phyloP scores from a whole-genome alignment of 2,329 filamentous ascomycete species.

The Colletotrichum horii region DNA sequence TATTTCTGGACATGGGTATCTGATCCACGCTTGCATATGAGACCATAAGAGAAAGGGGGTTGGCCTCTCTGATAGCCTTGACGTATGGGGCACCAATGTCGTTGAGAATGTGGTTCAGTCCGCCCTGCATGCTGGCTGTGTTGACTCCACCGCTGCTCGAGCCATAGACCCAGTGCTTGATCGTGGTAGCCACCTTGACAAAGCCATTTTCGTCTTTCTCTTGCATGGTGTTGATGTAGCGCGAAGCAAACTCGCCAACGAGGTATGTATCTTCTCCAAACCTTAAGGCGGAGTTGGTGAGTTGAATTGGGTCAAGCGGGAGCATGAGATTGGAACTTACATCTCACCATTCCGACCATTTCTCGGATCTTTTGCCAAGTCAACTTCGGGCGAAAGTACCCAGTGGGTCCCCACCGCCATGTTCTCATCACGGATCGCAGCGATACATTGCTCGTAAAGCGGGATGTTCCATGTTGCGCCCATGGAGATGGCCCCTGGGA shows the following conservation, averaged over 20 bases:
- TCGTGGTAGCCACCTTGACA: constrained; percentile 37
- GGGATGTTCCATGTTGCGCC: constrained; percentile 34
- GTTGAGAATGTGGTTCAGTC: constrained; percentile 39
- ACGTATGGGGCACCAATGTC: constrained; percentile 33
- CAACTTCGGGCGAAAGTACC: constrained; percentile 37
- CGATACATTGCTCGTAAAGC: constrained; percentile 30
- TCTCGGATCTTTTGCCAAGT: constrained; percentile 35
- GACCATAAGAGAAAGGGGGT: constrained; percentile 33
- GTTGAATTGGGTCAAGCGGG: not conserved
- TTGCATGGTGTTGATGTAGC: constrained; percentile 40
- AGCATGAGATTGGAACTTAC: not conserved
- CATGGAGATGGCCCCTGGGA: constrained; percentile 34
- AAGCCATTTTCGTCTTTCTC: constrained; percentile 34
- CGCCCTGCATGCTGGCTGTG: constrained; percentile 33
- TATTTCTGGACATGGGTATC: constrained; percentile 35
- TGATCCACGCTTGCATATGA: constrained; percentile 36
- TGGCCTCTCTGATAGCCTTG: constrained; percentile 29
- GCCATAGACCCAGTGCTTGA: constrained; percentile 42
- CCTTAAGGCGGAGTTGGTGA: constrained; percentile 9
- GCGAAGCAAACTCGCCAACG: constrained; percentile 33
- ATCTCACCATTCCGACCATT: constrained; percentile 27
- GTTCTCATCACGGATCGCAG: constrained; percentile 35
- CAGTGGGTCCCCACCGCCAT: constrained; percentile 34
- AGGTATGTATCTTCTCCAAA: constrained; percentile 37
- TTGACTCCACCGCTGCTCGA: constrained; percentile 36